Conservation (phyloP, 2,329 filamentous ascomycete genomes). For the Cordyceps pruinosa region DNA sequence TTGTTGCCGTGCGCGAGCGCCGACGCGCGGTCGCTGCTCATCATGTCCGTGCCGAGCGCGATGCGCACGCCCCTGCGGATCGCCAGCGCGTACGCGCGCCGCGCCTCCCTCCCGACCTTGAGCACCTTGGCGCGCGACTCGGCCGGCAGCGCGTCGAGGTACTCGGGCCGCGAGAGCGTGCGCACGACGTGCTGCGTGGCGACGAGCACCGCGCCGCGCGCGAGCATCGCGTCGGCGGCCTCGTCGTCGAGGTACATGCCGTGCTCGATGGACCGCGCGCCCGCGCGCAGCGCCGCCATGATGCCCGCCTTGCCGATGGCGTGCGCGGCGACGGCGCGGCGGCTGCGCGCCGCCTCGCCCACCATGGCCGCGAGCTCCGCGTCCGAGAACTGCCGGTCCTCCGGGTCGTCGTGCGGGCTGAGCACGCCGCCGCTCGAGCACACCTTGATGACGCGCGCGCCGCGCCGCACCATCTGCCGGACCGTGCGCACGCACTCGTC, state of each 20-base stretch:
- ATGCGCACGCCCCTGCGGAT: conserved; percentile 37
- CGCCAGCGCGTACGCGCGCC: conserved; percentile 33
- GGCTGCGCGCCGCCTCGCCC: conserved; percentile 33
- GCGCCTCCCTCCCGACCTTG: conserved; percentile 29
- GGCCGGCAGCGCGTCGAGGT: conserved; percentile 24
- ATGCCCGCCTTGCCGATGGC: conserved; percentile 41
- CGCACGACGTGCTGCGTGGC: conserved; percentile 38
- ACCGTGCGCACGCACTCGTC: conserved; percentile 38
- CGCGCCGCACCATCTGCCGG: conserved; percentile 35
- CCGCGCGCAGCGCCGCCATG: conserved; percentile 35
- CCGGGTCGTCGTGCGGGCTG: conserved; percentile 34
- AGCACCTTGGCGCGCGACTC: conserved; percentile 31
- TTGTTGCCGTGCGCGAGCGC: conserved; percentile 33
- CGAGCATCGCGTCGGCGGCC: conserved; percentile 35
- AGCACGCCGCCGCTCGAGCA: conserved; percentile 38
- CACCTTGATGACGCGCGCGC: conserved; percentile 43
- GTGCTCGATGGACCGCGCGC: conserved; percentile 41
- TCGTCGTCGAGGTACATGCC: conserved; percentile 41
- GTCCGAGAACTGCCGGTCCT: conserved; percentile 36
- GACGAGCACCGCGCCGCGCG: conserved; percentile 37
- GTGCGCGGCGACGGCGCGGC: conserved; percentile 36
- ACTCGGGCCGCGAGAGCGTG: conserved; percentile 25
- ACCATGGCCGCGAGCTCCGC: conserved; percentile 38
- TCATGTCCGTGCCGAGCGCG: conserved; percentile 41
- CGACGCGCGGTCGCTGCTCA: conserved; percentile 26